Evolutionary conservation across 495 filamentous ascomycete species (phyloP), one percentile per base, ranked within the genome.

Genomic region (Cercophora newfieldiana): DNA sequence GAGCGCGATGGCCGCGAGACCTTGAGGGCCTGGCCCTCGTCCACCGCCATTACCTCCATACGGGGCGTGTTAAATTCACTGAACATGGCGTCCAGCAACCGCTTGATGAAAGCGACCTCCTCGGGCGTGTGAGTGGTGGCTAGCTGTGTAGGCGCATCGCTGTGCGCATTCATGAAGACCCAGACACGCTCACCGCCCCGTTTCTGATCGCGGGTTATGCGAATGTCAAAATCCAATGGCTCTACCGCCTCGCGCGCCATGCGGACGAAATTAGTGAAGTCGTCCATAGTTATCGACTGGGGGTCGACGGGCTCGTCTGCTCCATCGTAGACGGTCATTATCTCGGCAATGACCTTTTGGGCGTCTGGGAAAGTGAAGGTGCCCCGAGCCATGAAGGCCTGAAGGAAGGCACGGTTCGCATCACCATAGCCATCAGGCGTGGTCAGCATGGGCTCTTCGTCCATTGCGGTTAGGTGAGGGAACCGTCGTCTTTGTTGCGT

Each of bases 51-150:
- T 55, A 92, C 83, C 77, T 98, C 94, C 64, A 86, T 85, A 1
- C 86, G 79, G 24, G 77, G 79, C 0, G 88, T 92, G 69, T 98
- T 97, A 73, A 93, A 85, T 3, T 83, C 88, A 54, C 93, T 91
- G 72, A 97, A 98, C 88, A 99, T 97, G 67, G 85, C 88, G 75
- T 98, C 94, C 0, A 99, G 87, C 18, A 98, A 73, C 1, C 95
- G 81, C 78, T 96, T 93, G 63, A 98, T 83, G 75, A 90, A 99
- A 12, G 91, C 85, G 37, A 98, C 92, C 78, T 98, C 94, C 64
- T 98, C 96, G 21, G 91, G 78, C 0, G 87, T 81, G 73, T 89
- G 88, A 0, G 83, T 86, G 0, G 95, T 98, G n/a, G 92, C 92
- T 25, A 97, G 81, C 74, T 97, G 94, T 1, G 91, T 95, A 12